These are phyloP conservation scores for Scleroderma bovista DNA, from an alignment of 768 basidiomycete genomes.

Conservation along the genomic window DNA sequence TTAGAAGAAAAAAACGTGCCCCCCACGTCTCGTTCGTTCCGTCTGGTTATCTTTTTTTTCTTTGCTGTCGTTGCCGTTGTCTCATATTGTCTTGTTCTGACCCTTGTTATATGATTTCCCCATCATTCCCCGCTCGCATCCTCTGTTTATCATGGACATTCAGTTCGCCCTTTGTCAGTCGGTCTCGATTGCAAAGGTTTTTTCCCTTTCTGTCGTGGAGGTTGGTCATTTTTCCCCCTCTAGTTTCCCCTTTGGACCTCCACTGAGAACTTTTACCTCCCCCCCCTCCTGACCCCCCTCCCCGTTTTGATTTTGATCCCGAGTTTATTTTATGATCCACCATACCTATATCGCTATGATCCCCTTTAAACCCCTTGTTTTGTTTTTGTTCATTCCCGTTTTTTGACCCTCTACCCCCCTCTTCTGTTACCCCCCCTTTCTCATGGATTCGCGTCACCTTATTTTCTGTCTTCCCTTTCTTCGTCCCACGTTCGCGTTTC, in stretches of 20 bases:
- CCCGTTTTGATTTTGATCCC: neutral
- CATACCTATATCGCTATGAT: constrained; percentile 2
- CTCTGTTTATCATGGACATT: neutral
- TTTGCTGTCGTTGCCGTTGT: constrained; percentile 1
- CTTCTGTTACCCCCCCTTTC: neutral
- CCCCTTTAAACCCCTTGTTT: neutral
- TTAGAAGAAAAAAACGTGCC: neutral
- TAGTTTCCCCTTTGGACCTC: neutral
- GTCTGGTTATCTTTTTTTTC: neutral
- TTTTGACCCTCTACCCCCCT: too few species aligned
- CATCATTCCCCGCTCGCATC: neutral
- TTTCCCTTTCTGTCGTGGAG: neutral
- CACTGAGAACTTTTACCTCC: neutral
- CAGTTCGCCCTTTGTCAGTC: neutral
- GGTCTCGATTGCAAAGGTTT: neutral
- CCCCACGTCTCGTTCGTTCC: neutral
- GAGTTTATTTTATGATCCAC: neutral
- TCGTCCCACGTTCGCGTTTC: neutral
- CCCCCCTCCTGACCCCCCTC: neutral
- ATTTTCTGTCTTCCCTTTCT: neutral
- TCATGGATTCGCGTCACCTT: neutral
- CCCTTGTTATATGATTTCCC: neutral
- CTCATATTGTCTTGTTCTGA: neutral
- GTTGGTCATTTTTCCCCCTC: neutral
- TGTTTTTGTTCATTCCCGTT: neutral